Evolutionary conservation across 2,329 filamentous ascomycete genomes (phyloP), one percentile per base, ranked within the genome.

Genomic region (Westerdykella aurantiaca): DNA sequence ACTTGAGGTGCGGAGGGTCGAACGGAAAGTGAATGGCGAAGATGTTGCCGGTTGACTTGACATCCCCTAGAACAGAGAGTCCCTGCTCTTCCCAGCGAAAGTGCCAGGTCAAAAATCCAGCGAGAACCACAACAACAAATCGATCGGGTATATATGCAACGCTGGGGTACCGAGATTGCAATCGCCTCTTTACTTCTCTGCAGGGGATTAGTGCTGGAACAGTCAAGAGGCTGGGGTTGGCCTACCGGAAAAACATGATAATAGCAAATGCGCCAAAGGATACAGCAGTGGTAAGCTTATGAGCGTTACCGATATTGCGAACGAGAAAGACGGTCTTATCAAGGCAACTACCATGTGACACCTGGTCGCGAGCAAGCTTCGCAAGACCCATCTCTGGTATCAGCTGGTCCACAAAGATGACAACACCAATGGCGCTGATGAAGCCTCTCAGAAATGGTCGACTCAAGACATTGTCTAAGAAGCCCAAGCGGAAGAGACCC

Each of bases 401-500:
- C 37, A 95, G 72, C 69, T 98, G 93, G 65, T 97, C 93, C 31
- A 97, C 88, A 33, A 94, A 82, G 62, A 98, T 97, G 52, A 97
- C 90, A 44, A 96, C 87, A 39, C 93, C 93, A 63, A 98, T 94
- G 40, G 93, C 93, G 45, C 88, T 95, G 69, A 98, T 96, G 70
- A 98, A 98, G 1, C 93, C 93, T 47, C 93, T 78, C 44, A 97
- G 70, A 57, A 98, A 97, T 1, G 93, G 93, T 29, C 88, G 79
- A 55, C 90, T 96, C 31, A 98, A 76, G 10, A 98, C 90, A 58
- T 88, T 95, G 63, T 98, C 93, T 48, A 98, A 69, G 58, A 97
- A 98, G 0, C 93, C 93, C 3, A 98, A 72, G 12, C 93, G 79
- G 18, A 86, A 86, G 21, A 95, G 64, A 1, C 93, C 93, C 12